Conservation (phyloP, 805 yeast species). For the Clavispora vitiphila region DNA sequence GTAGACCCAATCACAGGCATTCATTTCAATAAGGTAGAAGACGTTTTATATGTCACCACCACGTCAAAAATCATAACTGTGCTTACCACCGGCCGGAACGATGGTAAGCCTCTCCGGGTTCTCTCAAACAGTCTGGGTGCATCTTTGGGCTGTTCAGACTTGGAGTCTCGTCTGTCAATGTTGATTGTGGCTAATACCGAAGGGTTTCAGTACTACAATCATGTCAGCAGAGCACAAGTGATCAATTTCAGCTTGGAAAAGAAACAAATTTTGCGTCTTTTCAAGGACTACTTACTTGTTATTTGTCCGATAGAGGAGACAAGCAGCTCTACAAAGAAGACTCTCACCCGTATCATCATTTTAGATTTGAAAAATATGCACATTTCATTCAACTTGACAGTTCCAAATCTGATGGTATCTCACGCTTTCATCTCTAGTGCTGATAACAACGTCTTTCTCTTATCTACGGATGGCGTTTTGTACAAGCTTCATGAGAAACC, state of each 20-base stretch:
- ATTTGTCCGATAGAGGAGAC: constrained; percentile 42
- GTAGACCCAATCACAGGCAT: constrained; percentile 80
- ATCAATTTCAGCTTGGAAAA: constrained; percentile 56
- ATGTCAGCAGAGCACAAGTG: constrained; percentile 48
- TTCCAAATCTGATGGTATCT: constrained; percentile 56
- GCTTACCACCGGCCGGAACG: constrained; percentile 73
- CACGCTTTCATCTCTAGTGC: constrained; percentile 45
- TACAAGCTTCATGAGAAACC: constrained; percentile 64
- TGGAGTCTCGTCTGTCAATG: constrained; percentile 39
- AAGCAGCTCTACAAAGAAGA: constrained; percentile 10
- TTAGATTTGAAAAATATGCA: constrained; percentile 68
- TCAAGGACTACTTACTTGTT: constrained; percentile 52
- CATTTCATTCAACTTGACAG: constrained; percentile 61
- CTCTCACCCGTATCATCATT: constrained; percentile 55
- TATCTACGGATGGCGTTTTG: constrained; percentile 73
- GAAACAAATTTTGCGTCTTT: constrained; percentile 43
- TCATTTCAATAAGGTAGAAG: constrained; percentile 49
- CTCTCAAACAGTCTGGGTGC: constrained; percentile 46
- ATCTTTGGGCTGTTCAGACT: constrained; percentile 44
- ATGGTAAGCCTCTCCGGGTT: constrained; percentile 51
- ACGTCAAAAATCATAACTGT: constrained; percentile 67
- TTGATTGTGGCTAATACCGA: constrained; percentile 63
- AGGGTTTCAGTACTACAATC: constrained; percentile 59
- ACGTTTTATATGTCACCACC: constrained; percentile 63
- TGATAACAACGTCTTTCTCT: constrained; percentile 53